Base-by-base conservation (phyloP, 352 stramenopile species). In the Phytopythium boreale region DNA sequence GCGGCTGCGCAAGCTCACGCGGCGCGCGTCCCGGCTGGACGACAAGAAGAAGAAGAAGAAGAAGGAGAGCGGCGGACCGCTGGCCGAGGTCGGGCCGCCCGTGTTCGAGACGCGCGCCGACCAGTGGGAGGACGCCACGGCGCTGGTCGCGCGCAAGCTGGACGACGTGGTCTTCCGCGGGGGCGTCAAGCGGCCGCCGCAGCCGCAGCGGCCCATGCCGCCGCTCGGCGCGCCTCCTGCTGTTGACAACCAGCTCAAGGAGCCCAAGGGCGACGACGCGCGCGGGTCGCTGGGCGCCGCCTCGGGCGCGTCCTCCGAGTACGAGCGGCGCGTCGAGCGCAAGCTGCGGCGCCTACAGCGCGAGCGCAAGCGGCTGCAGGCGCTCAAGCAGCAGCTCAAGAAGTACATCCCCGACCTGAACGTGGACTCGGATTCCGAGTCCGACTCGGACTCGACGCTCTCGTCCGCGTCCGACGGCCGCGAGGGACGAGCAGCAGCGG, bases 381-480 rank as follows among this genome's bases (percentile, higher is more conserved):
- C 72, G 61, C 65, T 85, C 34, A 74, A 71, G 58, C 29, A 31
- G n/a, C 72, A 83, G 63, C 62, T 85, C 47, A 78, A 80, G 56
- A 74, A 85, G 41, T 82, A 80, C 55, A 74, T 85, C 8, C 74
- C 77, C 27, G 77, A 85, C 36, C 52, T 85, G 56, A 66, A 73
- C 53, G 72, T 59, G 41, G 74, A 79, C 47, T 77, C 73, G 46
- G 73, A 76, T 26, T 82, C 74, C 22, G 72, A 71, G 22, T 63
- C 59, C 20, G 77, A 79, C 43, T 83, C 74, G 59, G 26, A 77
- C 31, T 68, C 66, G 26, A 70, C 72, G 24, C 39, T 56, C 22
- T 66, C 64, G 46, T 70, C 68, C 22, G 63, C 61, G n/a, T 52
- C 59, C 2, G 71, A 52, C n/a, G 4, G 36, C 12, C 36, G 20